Evolutionary conservation across 2,329 filamentous ascomycete species (phyloP).

Genomic region (Aspergillus sp.): DNA sequence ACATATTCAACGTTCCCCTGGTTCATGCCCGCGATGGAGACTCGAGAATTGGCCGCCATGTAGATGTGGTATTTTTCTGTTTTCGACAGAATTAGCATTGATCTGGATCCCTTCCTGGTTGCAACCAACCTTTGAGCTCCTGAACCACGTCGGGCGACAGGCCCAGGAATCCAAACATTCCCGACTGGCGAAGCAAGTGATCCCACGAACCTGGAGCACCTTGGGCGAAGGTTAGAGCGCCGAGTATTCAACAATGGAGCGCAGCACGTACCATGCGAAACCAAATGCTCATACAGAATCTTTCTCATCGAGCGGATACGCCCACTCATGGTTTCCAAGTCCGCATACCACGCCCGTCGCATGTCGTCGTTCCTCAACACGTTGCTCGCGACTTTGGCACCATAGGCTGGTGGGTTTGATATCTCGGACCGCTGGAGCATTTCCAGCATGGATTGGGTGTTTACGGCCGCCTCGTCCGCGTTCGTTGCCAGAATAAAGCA

Average conservation of each 20-base stretch:
- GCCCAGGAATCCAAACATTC: slow-evolving; percentile 83
- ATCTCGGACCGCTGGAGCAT: slow-evolving; percentile 55
- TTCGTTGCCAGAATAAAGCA: slow-evolving; percentile 8
- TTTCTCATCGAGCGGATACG: slow-evolving; percentile 1
- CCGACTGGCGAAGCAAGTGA: slow-evolving; percentile 70
- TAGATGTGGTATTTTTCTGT: slow-evolving; percentile 37
- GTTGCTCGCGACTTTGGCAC: neutral
- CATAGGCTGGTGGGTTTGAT: neutral
- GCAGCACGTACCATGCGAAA: neutral
- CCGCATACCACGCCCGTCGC: neutral
- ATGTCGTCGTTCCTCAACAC: neutral
- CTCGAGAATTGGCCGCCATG: slow-evolving; percentile 72
- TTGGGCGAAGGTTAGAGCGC: no score
- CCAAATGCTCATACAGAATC: neutral
- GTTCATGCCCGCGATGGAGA: slow-evolving; percentile 91
- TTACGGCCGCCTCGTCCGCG: slow-evolving; percentile 5
- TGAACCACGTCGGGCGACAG: slow-evolving; percentile 36
- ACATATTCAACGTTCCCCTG: slow-evolving; percentile 29
- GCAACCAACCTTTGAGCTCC: slow-evolving; percentile 20
- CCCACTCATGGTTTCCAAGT: slow-evolving; percentile 1
- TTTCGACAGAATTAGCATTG: slow-evolving; percentile 2
- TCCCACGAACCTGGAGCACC: slow-evolving; percentile 61
- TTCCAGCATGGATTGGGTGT: slow-evolving; percentile 12
- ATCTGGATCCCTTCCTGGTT: neutral
- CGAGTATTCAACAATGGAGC: no score